Evolutionary conservation across 1,284 basidiomycete species (phyloP).

Genomic region (Leccinum insolens): DNA sequence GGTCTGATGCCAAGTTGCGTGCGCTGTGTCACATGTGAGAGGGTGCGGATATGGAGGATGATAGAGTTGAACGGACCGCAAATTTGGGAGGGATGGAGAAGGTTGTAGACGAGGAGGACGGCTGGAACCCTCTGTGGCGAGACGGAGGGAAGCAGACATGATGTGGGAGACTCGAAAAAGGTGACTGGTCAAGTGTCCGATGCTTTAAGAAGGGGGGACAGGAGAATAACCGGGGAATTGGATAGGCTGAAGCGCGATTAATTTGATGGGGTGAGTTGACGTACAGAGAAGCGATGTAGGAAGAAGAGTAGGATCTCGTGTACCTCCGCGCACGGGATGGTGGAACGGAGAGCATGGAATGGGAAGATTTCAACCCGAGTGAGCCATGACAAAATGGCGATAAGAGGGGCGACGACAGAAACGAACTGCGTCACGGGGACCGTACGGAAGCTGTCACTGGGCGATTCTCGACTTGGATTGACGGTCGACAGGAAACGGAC

Average conservation of each 20-base stretch:
- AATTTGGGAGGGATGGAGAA: constrained; percentile 63
- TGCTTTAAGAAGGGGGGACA: constrained; percentile 37
- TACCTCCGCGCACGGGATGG: constrained; percentile 29
- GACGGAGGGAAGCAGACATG: constrained; percentile 35
- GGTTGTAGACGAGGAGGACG: constrained; percentile 56
- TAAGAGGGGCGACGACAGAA: constrained; percentile 15
- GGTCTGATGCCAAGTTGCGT: constrained; percentile 35
- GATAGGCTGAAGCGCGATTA: constrained; percentile 36
- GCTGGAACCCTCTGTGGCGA: constrained; percentile 20
- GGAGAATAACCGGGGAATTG: constrained; percentile 36
- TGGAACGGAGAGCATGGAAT: constrained; percentile 19
- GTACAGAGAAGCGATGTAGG: constrained; percentile 38
- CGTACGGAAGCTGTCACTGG: constrained; percentile 7
- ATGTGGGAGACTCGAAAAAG: constrained; percentile 37
- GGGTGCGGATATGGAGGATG: neutral
- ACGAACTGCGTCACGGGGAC: constrained; percentile 10
- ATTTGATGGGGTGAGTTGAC: constrained; percentile 37
- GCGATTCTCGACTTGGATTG: constrained; percentile 7
- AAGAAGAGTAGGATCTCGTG: constrained; percentile 30
- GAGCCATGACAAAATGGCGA: constrained; percentile 16
- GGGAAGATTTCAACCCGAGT: constrained; percentile 17
- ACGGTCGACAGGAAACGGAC: constrained; percentile 11
- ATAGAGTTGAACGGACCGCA: constrained; percentile 43
- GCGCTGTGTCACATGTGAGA: constrained; percentile 24
- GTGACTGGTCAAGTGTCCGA: constrained; percentile 25